These are phyloP conservation scores for Aureobasidium sp. DNA, from an alignment of 2,329 filamentous ascomycete species.

Conservation along the genomic window DNA sequence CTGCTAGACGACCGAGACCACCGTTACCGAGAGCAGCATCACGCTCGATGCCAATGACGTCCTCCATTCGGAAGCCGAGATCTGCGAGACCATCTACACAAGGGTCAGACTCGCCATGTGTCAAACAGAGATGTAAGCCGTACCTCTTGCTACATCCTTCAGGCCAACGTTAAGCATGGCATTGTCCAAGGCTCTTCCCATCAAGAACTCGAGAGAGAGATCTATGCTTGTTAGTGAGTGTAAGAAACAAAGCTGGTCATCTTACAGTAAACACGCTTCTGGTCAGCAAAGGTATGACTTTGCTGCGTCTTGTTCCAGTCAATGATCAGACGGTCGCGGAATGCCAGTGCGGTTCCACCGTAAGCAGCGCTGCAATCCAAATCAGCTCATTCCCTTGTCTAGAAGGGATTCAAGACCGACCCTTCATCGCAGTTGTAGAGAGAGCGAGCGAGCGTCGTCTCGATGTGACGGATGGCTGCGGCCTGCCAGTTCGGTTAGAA, in stretches of 20 bases:
- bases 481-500: slow-evolving; percentile 40
- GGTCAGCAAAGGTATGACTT: slow-evolving; percentile 80
- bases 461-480: slow-evolving; percentile 87
- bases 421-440: slow-evolving; percentile 96
- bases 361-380: slow-evolving; percentile 61
- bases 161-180: slow-evolving; percentile 92
- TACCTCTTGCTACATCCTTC: slow-evolving; percentile 76
- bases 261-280: slow-evolving; percentile 86
- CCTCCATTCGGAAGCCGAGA: slow-evolving; percentile 93
- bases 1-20: slow-evolving; percentile 85
- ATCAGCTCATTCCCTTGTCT: slow-evolving; percentile 5
- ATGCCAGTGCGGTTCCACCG: slow-evolving; percentile 79
- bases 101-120: slow-evolving; percentile 16
- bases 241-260: background rate
- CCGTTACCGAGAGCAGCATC: slow-evolving; percentile 95
- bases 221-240: slow-evolving; percentile 39
- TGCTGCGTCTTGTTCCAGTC: slow-evolving; percentile 99
- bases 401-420: slow-evolving; percentile 25
- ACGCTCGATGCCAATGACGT: slow-evolving; percentile 88
- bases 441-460: slow-evolving; percentile 90
- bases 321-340: slow-evolving; percentile 84
- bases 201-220: slow-evolving; percentile 92
- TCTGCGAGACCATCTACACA: slow-evolving; percentile 68
- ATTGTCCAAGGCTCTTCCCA: slow-evolving; percentile 95
- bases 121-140: slow-evolving; percentile 22